Percentiles rank a stretch among this genome's conserved stretches.
phyloP scores from a whole-genome alignment of 2,329 filamentous ascomycete genomes.

The Exophiala sideris region DNA sequence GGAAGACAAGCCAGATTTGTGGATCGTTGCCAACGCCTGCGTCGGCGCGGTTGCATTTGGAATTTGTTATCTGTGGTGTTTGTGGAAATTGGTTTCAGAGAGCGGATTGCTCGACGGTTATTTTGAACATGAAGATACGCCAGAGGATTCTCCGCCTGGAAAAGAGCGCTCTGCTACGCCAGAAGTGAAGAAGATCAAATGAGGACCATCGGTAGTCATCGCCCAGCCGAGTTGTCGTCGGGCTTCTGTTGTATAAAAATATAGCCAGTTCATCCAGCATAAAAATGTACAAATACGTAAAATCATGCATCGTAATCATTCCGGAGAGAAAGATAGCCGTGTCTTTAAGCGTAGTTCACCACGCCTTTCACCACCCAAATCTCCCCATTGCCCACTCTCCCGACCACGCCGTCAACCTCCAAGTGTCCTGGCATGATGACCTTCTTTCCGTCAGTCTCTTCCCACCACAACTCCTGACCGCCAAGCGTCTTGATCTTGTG shows the following conservation, averaged over 20 bases:
- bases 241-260: not conserved
- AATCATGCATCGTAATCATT: not conserved
- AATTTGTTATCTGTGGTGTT: slow-evolving; percentile 87
- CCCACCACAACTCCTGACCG: slow-evolving; percentile 78
- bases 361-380: slow-evolving; percentile 72
- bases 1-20: slow-evolving; percentile 78
- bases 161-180: slow-evolving; percentile 4
- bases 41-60: slow-evolving; percentile 81
- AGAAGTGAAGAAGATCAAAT: slow-evolving; percentile 10
- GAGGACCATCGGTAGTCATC: not conserved
- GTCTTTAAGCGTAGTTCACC: slow-evolving; percentile 48
- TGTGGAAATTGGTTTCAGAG: slow-evolving; percentile 57
- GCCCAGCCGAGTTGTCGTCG: too few relatives aligned
- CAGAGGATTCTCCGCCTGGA: not conserved
- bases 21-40: slow-evolving; percentile 87
- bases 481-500: slow-evolving; percentile 65
- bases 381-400: slow-evolving; percentile 81
- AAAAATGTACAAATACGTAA: not conserved
- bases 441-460: slow-evolving; percentile 61
- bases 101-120: slow-evolving; percentile 26
- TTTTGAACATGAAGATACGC: slow-evolving; percentile 8
- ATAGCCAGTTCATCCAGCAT: not conserved
- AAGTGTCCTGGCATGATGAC: slow-evolving; percentile 67
- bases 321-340: too few relatives aligned
- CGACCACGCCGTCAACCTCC: slow-evolving; percentile 70